Evolutionary conservation across 2,329 filamentous ascomycete species (phyloP).

Genomic region (Capronia americana): DNA sequence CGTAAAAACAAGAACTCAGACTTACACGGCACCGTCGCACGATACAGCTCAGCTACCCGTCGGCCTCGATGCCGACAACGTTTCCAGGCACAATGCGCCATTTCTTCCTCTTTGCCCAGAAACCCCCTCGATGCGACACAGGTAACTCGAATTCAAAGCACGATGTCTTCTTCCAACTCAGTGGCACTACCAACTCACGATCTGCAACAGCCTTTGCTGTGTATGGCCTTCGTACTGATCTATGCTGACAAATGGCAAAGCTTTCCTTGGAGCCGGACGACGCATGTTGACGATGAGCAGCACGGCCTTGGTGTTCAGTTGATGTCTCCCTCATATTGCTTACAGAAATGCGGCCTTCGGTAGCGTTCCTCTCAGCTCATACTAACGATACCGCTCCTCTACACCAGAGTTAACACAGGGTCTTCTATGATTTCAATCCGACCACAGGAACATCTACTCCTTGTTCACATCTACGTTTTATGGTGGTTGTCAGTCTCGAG

Average conservation of each 20-base stretch:
- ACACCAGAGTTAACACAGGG: no score
- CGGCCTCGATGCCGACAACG: neutral
- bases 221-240: neutral
- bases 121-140: neutral
- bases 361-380: neutral
- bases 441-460: no score
- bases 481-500: no score
- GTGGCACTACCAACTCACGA: neutral
- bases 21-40: neutral
- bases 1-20: neutral
- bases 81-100: neutral
- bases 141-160: neutral
- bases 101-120: neutral
- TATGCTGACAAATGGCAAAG: neutral
- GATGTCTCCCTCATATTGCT: neutral
- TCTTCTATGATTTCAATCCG: no score
- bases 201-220: neutral
- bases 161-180: neutral
- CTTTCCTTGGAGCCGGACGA: neutral
- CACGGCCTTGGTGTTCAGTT: neutral
- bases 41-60: neutral
- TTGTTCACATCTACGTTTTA: no score
- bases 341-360: neutral
- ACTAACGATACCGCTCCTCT: neutral
- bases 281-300: neutral